These are phyloP conservation scores for Jasminum sambac DNA, from an alignment of 257 asterid species.

Conservation along the genomic window DNA sequence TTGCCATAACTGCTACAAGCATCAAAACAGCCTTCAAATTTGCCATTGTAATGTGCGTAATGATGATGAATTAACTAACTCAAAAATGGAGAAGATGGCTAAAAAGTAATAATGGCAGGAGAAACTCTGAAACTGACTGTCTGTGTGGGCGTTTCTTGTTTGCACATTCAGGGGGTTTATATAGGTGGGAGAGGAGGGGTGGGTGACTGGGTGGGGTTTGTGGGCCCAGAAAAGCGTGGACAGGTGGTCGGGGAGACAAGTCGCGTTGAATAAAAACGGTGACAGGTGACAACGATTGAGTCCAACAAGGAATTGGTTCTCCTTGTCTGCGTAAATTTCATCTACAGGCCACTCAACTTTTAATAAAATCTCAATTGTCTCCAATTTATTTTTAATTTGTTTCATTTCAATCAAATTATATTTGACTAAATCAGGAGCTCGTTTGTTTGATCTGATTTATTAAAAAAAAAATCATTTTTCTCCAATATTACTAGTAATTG, in stretches of 20 bases:
- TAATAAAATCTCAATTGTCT: no score
- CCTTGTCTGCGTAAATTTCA: background rate
- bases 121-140: no score
- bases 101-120: background rate
- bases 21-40: slow-evolving; percentile 33
- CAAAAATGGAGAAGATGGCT: background rate
- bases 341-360: no score
- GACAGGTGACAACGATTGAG: slow-evolving; percentile 13
- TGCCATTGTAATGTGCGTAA: slow-evolving; percentile 30
- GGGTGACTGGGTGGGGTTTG: slow-evolving; percentile 10
- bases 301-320: background rate
- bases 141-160: slow-evolving; percentile 5
- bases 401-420: no score
- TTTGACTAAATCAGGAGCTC: no score
- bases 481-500: no score
- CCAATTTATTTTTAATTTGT: no score
- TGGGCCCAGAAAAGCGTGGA: slow-evolving; percentile 16
- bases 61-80: background rate
- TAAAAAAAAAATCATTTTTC: no score
- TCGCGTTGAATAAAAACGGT: slow-evolving; percentile 16
- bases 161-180: background rate
- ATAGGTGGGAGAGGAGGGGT: background rate
- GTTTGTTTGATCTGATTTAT: no score
- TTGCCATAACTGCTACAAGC: slow-evolving; percentile 32
- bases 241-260: slow-evolving; percentile 25